Evolutionary conservation across 164 flowering plant species (phyloP).

Genomic region (Macadamia tetraphylla): DNA sequence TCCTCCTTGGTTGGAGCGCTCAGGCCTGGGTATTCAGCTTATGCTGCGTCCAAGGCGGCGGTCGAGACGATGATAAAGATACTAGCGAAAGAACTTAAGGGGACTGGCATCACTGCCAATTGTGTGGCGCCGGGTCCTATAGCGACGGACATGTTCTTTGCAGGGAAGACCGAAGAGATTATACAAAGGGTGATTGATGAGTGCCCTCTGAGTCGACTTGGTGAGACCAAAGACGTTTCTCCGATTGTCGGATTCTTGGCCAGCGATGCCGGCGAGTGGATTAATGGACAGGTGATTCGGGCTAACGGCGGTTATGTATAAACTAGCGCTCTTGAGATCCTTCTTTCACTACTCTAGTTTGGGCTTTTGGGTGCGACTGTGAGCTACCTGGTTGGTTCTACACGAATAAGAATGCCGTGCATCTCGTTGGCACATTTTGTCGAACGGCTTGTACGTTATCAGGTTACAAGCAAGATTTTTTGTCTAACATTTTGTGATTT

Average conservation of each 20-base stretch:
- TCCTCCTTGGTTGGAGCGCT: slow-evolving; percentile 30
- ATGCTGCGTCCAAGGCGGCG: slow-evolving; percentile 48
- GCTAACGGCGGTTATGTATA: slow-evolving; percentile 35
- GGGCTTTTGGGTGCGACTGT: too few species aligned
- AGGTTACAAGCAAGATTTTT: too few species aligned
- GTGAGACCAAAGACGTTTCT: slow-evolving; percentile 35
- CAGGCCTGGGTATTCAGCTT: slow-evolving; percentile 38
- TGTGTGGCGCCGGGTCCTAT: slow-evolving; percentile 50
- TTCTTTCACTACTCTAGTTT: too few species aligned
- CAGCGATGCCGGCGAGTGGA: slow-evolving; percentile 45
- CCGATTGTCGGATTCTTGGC: slow-evolving; percentile 43
- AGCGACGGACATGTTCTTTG: slow-evolving; percentile 45
- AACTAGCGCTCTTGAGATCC: not conserved
- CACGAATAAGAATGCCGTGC: too few species aligned
- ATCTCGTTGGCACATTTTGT: too few species aligned
- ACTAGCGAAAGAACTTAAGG: slow-evolving; percentile 47
- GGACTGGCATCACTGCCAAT: slow-evolving; percentile 38
- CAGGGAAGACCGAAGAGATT: slow-evolving; percentile 29
- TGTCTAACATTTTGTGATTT: too few species aligned
- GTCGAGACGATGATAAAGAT: slow-evolving; percentile 48
- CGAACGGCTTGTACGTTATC: too few species aligned
- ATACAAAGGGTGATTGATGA: slow-evolving; percentile 17
- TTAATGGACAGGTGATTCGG: slow-evolving; percentile 45
- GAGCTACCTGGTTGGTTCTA: too few species aligned
- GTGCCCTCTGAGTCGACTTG: slow-evolving; percentile 36